A percentile compares a stretch with the other conserved stretches of the same genome.
phyloP scores from a whole-genome alignment of 306 rosid species.

The Prunus mira region DNA sequence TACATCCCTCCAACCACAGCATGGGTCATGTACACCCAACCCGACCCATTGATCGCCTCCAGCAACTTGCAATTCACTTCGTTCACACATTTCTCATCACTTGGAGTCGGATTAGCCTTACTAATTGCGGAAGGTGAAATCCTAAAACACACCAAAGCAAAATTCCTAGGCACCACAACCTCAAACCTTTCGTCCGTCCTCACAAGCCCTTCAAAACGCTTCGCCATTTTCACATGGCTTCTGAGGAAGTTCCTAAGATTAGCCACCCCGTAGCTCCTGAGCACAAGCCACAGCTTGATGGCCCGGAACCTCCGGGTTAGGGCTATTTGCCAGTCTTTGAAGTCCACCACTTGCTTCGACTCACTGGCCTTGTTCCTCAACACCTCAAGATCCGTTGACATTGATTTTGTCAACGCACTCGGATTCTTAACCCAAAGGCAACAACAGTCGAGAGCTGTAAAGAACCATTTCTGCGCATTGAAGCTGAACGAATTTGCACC shows the following conservation, averaged over 20 bases:
- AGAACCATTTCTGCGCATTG: conserved; percentile 46
- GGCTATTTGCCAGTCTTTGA: conserved; percentile 29
- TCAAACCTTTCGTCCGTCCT: conserved; percentile 24
- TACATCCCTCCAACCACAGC: conserved; percentile 31
- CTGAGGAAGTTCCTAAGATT: conserved; percentile 12
- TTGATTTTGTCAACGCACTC: conserved; percentile 5
- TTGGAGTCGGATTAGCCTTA: background rate
- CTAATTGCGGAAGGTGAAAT: background rate
- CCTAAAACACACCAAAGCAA: conserved; percentile 25
- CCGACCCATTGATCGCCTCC: conserved; percentile 42
- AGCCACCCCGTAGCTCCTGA: conserved; percentile 20
- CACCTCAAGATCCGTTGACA: conserved; percentile 16
- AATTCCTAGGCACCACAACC: conserved; percentile 13
- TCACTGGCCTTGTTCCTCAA: conserved; percentile 26
- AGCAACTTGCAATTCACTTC: conserved; percentile 31
- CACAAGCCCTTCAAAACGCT: conserved; percentile 18
- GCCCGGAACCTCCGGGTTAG: conserved; percentile 19
- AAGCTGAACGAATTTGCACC: conserved; percentile 32
- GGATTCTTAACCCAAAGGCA: conserved; percentile 37
- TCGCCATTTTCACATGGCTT: conserved; percentile 21
- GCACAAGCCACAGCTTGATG: conserved; percentile 21
- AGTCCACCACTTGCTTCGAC: conserved; percentile 15
- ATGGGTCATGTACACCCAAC: conserved; percentile 45
- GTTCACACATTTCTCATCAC: background rate
- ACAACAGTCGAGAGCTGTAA: conserved; percentile 35